Conservation (phyloP, 1,284 basidiomycete species). For the Tranzscheliella williamsii region DNA sequence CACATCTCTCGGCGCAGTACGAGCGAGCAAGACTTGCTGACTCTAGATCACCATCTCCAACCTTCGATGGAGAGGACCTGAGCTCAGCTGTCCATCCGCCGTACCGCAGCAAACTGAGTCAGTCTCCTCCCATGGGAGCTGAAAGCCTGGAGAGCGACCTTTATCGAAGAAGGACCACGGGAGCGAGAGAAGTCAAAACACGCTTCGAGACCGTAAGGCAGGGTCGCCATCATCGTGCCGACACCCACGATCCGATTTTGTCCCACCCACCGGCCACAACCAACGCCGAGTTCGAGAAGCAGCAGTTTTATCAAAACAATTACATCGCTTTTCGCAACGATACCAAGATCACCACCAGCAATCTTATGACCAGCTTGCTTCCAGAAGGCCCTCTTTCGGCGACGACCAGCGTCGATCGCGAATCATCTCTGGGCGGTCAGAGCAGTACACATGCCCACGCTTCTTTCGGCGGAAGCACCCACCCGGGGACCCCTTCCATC, state of each 20-base stretch:
- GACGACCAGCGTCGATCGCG: constrained; percentile 16
- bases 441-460: constrained; percentile 28
- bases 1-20: neutral
- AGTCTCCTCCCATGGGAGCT: constrained; percentile 7
- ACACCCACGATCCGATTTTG: constrained; percentile 37
- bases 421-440: constrained; percentile 22
- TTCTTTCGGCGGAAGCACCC: constrained; percentile 36
- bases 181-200: constrained; percentile 12
- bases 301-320: constrained; percentile 40
- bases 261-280: constrained; percentile 6
- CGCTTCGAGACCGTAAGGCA: constrained; percentile 19
- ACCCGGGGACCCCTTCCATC: constrained; percentile 39
- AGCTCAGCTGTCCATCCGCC: constrained; percentile 13
- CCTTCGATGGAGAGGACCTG: constrained; percentile 7
- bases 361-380: constrained; percentile 16
- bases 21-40: neutral
- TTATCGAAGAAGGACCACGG: constrained; percentile 28
- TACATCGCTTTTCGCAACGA: constrained; percentile 36
- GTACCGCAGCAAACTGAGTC: constrained; percentile 2
- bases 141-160: constrained; percentile 23
- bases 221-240: constrained; percentile 35
- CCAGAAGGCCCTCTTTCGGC: constrained; percentile 25
- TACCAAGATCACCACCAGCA: constrained; percentile 22
- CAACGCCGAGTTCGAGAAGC: constrained; percentile 29
- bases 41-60: constrained; percentile 1